These are phyloP conservation scores for Phytophthora sp. DNA, from an alignment of 352 stramenopile species.

Conservation along the genomic window DNA sequence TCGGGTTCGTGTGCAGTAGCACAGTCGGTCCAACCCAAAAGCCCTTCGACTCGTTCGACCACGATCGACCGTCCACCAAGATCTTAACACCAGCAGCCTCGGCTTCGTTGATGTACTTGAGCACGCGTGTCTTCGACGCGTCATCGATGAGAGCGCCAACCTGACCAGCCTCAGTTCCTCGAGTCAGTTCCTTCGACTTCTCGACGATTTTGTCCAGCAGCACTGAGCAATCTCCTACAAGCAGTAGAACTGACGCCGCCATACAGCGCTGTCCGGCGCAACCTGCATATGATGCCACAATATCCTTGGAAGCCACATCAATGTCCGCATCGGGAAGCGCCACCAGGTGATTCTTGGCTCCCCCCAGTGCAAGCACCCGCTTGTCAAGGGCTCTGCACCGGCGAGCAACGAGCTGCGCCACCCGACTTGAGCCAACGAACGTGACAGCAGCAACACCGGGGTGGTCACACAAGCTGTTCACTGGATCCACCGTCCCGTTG, in stretches of 20 bases:
- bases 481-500: constrained; percentile 91
- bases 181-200: constrained; percentile 86
- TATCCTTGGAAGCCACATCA: constrained; percentile 93
- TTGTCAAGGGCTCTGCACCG: constrained; percentile 93
- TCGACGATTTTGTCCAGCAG: constrained; percentile 90
- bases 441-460: constrained; percentile 88
- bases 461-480: constrained; percentile 94
- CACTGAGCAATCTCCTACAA: constrained; percentile 81
- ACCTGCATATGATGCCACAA: constrained; percentile 95
- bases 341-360: constrained; percentile 98
- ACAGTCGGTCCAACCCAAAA: constrained; percentile 97
- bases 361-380: constrained; percentile 94
- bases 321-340: constrained; percentile 94
- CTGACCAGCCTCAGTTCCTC: constrained; percentile 91
- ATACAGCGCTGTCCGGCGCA: constrained; percentile 97
- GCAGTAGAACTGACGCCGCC: constrained; percentile 95
- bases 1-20: constrained; percentile 88
- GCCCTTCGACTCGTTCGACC: constrained; percentile 62
- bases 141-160: constrained; percentile 96
- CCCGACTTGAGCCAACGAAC: constrained; percentile 95
- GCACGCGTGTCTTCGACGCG: constrained; percentile 90
- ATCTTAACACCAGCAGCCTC: constrained; percentile 86
- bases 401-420: constrained; percentile 94
- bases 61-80: constrained; percentile 92
- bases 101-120: constrained; percentile 94